Base-by-base conservation (phyloP, 1,284 basidiomycete genomes). In the Neolentinus lepideus region DNA sequence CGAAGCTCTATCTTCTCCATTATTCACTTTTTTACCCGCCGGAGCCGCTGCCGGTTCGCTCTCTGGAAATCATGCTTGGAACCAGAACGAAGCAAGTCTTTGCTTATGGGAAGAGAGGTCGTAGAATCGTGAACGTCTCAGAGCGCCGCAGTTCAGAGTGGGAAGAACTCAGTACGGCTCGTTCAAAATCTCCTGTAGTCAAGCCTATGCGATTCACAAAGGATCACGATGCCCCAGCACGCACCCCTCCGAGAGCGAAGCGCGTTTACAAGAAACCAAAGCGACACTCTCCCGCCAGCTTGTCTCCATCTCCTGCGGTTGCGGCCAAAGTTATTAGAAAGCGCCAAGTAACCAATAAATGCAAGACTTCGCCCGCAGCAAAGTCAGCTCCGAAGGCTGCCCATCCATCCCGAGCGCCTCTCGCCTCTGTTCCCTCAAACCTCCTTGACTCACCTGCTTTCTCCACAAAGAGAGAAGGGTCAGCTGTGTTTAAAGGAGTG, bases 71-170 rank as follows among this genome's bases (percentile, higher is more conserved):
- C 54, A 81, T 81, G 80, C 69, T 82, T 9, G 73, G 79, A 47
- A 60, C 78, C 55, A 75, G 76, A 60, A 90, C 87, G 11, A 88
- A 87, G 66, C 83, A 86, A 62, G 79, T 90, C 56, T 78, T 77
- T 54, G 71, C 84, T 16, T 90, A 90, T 64, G 87, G 87, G 19
- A 80, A 81, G 59, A 81, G 86, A 54, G 75, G 75, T 24, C 78
- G 79, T 54, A 81, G 87, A 43, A 78, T 90, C 19, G 75, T 90
- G 62, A 79, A 77, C 56, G 75, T 73, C 51, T 73, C 75, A 56
- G 71, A 71, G 54, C 66, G 61, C 61, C 70, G 56, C 65, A 71
- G 35, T 65, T 56, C 51, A 61, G 60, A 50, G 56, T 62, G 11
- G 56, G 24, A n/a, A 33, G 19, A 35, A 46, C 27, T 21, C 48